Base-by-base conservation (phyloP, 352 stramenopile genomes). In the Thraustotheca clavata region DNA sequence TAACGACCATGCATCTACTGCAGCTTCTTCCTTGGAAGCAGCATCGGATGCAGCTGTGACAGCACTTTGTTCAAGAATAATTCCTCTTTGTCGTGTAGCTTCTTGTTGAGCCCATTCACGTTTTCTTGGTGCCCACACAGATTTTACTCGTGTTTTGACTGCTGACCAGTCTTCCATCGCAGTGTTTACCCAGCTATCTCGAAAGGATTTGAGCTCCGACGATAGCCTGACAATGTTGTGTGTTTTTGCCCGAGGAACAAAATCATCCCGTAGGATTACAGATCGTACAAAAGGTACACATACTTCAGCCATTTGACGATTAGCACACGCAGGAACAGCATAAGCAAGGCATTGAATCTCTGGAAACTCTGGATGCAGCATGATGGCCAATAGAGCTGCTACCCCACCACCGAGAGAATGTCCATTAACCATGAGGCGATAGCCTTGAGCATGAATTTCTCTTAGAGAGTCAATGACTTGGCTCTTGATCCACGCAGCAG, bases 401-500 rank as follows among this genome's bases (percentile, higher is more conserved):
- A 84, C 91, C 0, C 85, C 85, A 47, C 77, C 85, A 36, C 85
- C 85, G 20, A 94, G 73, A 5, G 85, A 94, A 54, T 94, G 85
- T 11, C 85, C 85, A 0, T 82, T 78, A 41, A 94, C 82, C 0
- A 90, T 80, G 57, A 94, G 85, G 24, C 86, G 74, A 59, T 92
- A 94, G 1, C 85, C 85, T 74, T 89, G 77, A 8, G 76, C 70
- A 59, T 92, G 76, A 0, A 94, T 59, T 39, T 84, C 76, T 20
- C 83, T 79, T 49, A 94, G 62, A 1, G 85, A 89, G 22, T 78
- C 73, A 24, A 91, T 76, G 39, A 92, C 89, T 20, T 83, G 78
- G 20, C 91, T 78, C 41, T 90, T 94, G 47, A 94, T 91, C 83
- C 83, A 92, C 79, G 90, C 87, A 11, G 86, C 83, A 24, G 85